phyloP scores from a whole-genome alignment of 2,329 filamentous ascomycete species.

The Fusarium secorum region DNA sequence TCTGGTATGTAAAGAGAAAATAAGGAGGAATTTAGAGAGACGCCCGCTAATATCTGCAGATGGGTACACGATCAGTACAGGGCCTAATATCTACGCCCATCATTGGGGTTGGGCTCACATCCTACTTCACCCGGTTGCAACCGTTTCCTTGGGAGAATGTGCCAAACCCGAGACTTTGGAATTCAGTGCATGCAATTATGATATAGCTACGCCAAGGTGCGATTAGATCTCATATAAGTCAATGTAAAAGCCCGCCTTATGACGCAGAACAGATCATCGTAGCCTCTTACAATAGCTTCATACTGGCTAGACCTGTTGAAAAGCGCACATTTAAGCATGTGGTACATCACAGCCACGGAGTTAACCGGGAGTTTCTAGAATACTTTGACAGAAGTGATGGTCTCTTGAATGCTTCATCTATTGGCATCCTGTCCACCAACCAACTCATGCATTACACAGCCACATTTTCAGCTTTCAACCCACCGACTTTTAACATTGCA shows the following conservation, averaged over 20 bases:
- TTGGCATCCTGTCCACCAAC: not conserved
- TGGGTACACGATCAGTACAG: not conserved
- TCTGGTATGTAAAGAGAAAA: not conserved
- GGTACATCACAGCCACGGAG: not conserved
- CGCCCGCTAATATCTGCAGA: rapidly evolving
- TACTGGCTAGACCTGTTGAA: not conserved
- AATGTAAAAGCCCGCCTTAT: not conserved
- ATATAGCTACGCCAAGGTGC: not conserved
- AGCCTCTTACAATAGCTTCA: rapidly evolving
- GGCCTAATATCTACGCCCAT: rapidly evolving
- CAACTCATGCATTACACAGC: not conserved
- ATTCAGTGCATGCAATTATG: rapidly evolving
- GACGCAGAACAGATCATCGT: not conserved
- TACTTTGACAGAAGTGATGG: rapidly evolving
- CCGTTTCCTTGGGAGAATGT: not conserved
- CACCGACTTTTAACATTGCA: not conserved
- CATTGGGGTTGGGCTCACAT: not conserved
- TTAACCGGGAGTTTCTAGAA: not conserved
- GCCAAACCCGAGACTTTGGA: not conserved
- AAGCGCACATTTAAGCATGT: rapidly evolving
- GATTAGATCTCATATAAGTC: not conserved
- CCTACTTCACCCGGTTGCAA: not conserved
- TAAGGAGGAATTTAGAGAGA: not conserved
- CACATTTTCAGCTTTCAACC: not conserved
- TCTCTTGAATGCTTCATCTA: not conserved